These are phyloP conservation scores for Trametes pubescens DNA, from an alignment of 1,284 basidiomycete genomes.

Conservation along the genomic window DNA sequence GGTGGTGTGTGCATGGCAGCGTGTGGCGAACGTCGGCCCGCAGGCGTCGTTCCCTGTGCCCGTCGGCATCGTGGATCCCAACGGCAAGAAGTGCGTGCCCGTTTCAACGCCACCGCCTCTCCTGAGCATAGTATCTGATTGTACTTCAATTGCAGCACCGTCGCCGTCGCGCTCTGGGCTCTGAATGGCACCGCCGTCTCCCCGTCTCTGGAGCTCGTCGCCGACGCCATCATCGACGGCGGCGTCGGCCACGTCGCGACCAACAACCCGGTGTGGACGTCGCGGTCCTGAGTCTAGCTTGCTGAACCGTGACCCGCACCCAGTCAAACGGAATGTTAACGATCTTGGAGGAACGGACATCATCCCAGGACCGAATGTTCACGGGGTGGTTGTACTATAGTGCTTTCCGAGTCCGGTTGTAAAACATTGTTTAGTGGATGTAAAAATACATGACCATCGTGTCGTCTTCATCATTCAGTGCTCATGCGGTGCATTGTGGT, in stretches of 20 bases:
- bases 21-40: conserved; percentile 54
- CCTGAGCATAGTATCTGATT: conserved; percentile 50
- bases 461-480: no score
- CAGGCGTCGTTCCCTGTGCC: conserved; percentile 83
- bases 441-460: no score
- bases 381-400: no score
- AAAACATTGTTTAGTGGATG: no score
- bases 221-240: conserved; percentile 70
- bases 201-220: conserved; percentile 60
- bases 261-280: conserved; percentile 58
- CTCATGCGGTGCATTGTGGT: no score
- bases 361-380: no score
- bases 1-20: conserved; percentile 24
- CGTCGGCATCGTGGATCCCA: conserved; percentile 73
- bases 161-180: conserved; percentile 76
- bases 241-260: conserved; percentile 64
- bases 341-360: neutral
- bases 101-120: neutral
- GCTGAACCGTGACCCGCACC: neutral
- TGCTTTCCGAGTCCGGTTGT: no score
- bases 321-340: no score
- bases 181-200: conserved; percentile 59
- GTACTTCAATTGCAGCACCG: conserved; percentile 55
- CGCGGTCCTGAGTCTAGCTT: neutral
- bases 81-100: conserved; percentile 46